A percentile compares a stretch with the other conserved stretches of the same genome.
Conservation (phyloP, 1,284 basidiomycete species). For the Ganoderma sp. region DNA sequence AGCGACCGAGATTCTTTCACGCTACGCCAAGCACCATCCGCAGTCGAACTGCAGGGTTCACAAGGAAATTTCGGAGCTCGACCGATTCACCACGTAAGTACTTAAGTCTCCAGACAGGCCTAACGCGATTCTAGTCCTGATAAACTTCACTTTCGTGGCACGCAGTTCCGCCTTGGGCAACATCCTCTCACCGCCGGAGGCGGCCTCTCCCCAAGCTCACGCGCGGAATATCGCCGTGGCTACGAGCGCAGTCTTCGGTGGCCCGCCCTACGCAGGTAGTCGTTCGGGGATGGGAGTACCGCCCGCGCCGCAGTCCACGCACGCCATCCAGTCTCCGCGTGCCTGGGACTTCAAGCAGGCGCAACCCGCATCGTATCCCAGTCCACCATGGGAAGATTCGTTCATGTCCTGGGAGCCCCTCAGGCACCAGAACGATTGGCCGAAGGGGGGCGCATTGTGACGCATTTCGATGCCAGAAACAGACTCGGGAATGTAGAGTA, state of each 20-base stretch:
- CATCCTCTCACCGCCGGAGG: constrained; percentile 36
- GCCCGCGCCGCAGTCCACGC: constrained; percentile 35
- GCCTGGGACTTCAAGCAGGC: constrained; percentile 41
- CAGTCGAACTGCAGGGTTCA: constrained; percentile 56
- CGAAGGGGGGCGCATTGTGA: constrained; percentile 17
- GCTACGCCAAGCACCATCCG: constrained; percentile 54
- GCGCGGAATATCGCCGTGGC: constrained; percentile 19
- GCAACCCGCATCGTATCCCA: constrained; percentile 32
- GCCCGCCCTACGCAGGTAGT: constrained; percentile 13
- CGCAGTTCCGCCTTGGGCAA: constrained; percentile 47
- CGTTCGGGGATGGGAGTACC: constrained; percentile 16
- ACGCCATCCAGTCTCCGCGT: constrained; percentile 39
- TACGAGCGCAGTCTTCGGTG: constrained; percentile 24
- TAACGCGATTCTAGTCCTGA: constrained; percentile 21
- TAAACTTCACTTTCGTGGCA: constrained; percentile 12
- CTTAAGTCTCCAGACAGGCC: constrained; percentile 47
- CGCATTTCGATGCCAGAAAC: neutral
- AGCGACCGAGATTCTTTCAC: constrained; percentile 60
- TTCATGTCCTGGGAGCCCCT: constrained; percentile 55
- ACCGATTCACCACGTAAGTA: constrained; percentile 63
- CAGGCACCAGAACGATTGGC: constrained; percentile 36
- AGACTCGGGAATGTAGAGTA: neutral
- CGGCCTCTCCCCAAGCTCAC: constrained; percentile 19
- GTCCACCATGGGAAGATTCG: constrained; percentile 46
- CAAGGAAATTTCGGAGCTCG: constrained; percentile 60